These are phyloP conservation scores for Pythium guiyangense DNA, from an alignment of 352 stramenopile species.

Conservation along the genomic window DNA sequence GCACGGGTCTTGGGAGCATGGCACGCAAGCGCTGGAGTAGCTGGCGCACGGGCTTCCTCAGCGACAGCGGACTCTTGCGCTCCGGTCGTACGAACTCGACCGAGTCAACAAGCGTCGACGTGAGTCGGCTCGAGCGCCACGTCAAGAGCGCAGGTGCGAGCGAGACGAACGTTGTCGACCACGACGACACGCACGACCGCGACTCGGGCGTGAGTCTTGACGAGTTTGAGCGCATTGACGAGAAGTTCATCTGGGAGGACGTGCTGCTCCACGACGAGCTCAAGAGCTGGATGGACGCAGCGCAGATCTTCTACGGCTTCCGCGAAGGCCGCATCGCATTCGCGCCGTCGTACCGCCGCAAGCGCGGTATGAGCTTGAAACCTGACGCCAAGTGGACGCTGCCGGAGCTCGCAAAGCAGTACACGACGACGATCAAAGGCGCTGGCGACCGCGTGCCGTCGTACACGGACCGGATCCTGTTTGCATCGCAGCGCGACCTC, in stretches of 20 bases:
- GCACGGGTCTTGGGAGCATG: not conserved
- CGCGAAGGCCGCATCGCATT: conserved; percentile 72
- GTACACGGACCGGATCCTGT: conserved; percentile 89
- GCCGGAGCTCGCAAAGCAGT: conserved; percentile 38
- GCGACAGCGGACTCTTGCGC: conserved; percentile 10
- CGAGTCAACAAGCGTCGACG: conserved; percentile 14
- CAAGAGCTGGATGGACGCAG: conserved; percentile 37
- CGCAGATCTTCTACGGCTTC: conserved; percentile 75
- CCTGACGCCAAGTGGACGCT: conserved; percentile 11
- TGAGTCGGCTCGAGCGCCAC: conserved; percentile 34
- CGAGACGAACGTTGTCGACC: not conserved
- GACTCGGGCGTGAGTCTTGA: conserved; percentile 14
- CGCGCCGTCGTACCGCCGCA: conserved; percentile 68
- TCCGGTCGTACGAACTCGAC: conserved; percentile 4
- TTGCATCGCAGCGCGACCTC: conserved; percentile 72
- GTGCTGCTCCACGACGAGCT: conserved; percentile 73
- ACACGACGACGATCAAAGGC: conserved; percentile 52
- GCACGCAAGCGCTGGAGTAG: conserved; percentile 18
- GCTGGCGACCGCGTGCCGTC: conserved; percentile 72
- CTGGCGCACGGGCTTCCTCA: conserved; percentile 17
- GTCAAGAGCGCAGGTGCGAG: conserved; percentile 3
- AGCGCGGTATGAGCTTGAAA: conserved; percentile 25
- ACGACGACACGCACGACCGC: not conserved
- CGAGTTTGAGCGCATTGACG: conserved; percentile 22
- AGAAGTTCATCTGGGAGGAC: conserved; percentile 52